Base-by-base conservation (phyloP, 2,329 filamentous ascomycete genomes). In the Alternaria metachromatica region DNA sequence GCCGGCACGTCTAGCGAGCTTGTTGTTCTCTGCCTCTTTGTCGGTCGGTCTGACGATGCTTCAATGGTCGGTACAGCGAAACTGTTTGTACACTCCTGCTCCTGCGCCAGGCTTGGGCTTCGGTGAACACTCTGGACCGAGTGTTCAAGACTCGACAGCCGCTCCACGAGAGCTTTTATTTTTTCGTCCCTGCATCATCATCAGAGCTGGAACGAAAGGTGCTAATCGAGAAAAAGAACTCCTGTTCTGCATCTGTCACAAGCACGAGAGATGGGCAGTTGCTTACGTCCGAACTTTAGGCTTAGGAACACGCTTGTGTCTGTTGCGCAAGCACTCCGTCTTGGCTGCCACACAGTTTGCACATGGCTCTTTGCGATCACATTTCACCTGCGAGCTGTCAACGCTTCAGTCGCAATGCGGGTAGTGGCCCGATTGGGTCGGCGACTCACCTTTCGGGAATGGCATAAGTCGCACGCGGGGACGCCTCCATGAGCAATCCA, bases 341-440 rank as follows among this genome's bases (percentile, higher is more conserved):
- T 74, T 74, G 9, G 72, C 66, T 28, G 55, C 58, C 50, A 69
- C 48, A 48, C 77, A 79, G 44, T 75, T 78, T 26, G 66, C 65
- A 49, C 77, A 79, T 33, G 77, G 77, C 18, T 77, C 74, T 49
- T 77, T 70, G 23, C 77, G 74, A 60, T 79, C 72, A 46, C 77
- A 79, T 64, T 77, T 79, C 26, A 79, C 74, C 76, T 78, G 20
- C 3, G 48, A 18, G 59, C 23, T 57, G 62, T 59, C 54, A 58
- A 48, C 51, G 18, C 23, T 28, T 21, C 15, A 13, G 20, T 25
- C 46, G 15, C 26, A n/a, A 59, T 45, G 57, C 37, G 20, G 6
- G 13, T 12, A 55, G 49, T 51, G 13, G 13, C 28, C 20, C 13
- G 25, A 28, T 55, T 28, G 13, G 30, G 53, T 26, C 44, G 41